These are phyloP conservation scores for Lasiodiplodia sp. DNA, from an alignment of 2,329 filamentous ascomycete genomes.

Conservation along the genomic window DNA sequence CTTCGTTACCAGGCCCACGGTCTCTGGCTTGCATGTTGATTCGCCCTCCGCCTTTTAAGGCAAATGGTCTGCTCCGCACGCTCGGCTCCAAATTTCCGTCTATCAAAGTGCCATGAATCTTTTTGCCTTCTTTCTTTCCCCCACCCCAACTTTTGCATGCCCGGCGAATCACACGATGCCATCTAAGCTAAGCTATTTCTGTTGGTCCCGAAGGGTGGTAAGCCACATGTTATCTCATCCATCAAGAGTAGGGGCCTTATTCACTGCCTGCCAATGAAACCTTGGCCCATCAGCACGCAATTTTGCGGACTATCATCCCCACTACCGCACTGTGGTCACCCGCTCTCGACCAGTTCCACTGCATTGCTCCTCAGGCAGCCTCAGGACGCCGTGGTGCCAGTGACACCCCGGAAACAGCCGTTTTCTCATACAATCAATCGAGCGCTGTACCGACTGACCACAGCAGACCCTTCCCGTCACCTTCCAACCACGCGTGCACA, in stretches of 20 bases:
- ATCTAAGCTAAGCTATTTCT: conserved; percentile 17
- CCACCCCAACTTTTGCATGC: neutral
- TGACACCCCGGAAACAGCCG: conserved; percentile 3
- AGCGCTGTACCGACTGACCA: neutral
- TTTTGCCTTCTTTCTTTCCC: conserved; percentile 1
- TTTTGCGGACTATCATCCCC: neutral
- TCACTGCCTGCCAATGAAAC: conserved; percentile 2
- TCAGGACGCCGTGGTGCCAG: neutral
- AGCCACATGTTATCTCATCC: conserved; percentile 21
- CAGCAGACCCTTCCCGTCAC: neutral
- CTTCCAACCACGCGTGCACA: neutral
- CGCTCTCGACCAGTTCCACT: conserved; percentile 1
- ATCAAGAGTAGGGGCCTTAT: conserved; percentile 3
- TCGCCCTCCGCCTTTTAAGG: neutral
- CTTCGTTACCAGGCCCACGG: conserved; percentile 1
- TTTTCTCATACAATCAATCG: neutral
- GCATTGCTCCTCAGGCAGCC: conserved; percentile 15
- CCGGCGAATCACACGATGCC: neutral
- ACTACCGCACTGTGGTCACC: conserved; percentile 5
- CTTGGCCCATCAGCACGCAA: neutral
- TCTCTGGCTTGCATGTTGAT: conserved; percentile 2
- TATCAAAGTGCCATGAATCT: neutral
- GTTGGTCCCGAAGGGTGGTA: neutral
- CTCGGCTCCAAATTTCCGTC: neutral
- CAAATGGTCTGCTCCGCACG: conserved; percentile 8